phyloP scores from a whole-genome alignment of 805 yeast genomes.

The Zygoascus biomembranicola region DNA sequence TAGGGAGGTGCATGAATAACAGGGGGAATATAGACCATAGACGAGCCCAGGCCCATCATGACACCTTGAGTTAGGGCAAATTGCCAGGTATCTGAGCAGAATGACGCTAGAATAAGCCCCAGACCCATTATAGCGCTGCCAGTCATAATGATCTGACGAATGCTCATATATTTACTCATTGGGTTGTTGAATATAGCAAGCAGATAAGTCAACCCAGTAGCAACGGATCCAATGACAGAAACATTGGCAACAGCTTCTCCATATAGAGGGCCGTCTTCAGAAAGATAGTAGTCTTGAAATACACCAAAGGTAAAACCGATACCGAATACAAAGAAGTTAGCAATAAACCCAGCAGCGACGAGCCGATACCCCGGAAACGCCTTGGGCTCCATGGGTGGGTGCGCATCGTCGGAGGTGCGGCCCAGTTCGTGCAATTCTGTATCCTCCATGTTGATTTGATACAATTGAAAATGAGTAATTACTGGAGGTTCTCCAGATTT shows the following conservation, averaged over 20 bases:
- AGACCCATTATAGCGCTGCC: constrained; percentile 9
- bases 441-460: no score
- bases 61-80: constrained; percentile 17
- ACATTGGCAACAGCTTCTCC: constrained; percentile 8
- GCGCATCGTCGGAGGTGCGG: no score
- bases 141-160: constrained; percentile 6
- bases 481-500: no score
- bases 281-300: constrained; percentile 15
- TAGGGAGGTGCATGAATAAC: constrained; percentile 19
- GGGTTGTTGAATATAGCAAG: constrained; percentile 5
- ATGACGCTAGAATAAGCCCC: constrained; percentile 12
- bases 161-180: background rate
- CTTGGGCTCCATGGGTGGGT: no score
- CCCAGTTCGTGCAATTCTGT: no score
- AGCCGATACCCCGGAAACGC: background rate
- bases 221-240: constrained; percentile 16
- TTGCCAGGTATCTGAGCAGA: constrained; percentile 10
- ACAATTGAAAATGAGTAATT: no score
- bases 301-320: constrained; percentile 18
- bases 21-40: constrained; percentile 15
- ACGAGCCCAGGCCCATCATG: constrained; percentile 14
- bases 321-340: constrained; percentile 16
- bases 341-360: constrained; percentile 13
- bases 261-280: constrained; percentile 11
- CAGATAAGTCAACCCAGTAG: constrained; percentile 13